Percentiles rank a stretch among this genome's conserved stretches.
phyloP scores from a whole-genome alignment of 768 basidiomycete species.

The Russula foetens region DNA sequence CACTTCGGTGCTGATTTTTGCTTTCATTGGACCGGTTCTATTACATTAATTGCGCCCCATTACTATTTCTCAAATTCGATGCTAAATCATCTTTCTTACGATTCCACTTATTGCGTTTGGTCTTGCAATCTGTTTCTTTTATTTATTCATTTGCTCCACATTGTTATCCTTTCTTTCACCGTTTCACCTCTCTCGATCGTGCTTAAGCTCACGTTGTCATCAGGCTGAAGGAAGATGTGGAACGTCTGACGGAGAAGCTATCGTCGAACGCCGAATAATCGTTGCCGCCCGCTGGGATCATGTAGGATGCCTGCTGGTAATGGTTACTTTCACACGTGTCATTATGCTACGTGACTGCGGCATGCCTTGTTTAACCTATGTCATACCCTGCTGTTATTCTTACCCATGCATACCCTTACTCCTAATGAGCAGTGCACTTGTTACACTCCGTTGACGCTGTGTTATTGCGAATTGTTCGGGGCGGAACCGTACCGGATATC shows the following conservation, averaged over 20 bases:
- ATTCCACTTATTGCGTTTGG: slow-evolving; percentile 18
- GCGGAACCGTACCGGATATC: slow-evolving; percentile 3
- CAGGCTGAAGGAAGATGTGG: slow-evolving; percentile 67
- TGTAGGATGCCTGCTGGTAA: slow-evolving; percentile 6
- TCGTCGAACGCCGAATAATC: slow-evolving; percentile 7
- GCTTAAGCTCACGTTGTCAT: slow-evolving; percentile 13
- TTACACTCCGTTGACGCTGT: background rate
- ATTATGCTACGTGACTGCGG: slow-evolving; percentile 7
- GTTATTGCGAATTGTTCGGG: background rate
- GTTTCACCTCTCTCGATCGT: background rate
- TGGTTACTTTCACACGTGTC: slow-evolving; percentile 8
- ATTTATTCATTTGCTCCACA: background rate
- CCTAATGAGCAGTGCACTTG: slow-evolving; percentile 4
- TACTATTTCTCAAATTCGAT: background rate
- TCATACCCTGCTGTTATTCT: slow-evolving; percentile 20
- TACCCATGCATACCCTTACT: slow-evolving; percentile 15
- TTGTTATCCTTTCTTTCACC: background rate
- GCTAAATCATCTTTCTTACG: background rate
- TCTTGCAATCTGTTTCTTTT: slow-evolving; percentile 12
- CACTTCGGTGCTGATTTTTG: slow-evolving; percentile 18
- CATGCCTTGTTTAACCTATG: slow-evolving; percentile 14
- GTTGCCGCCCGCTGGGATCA: background rate
- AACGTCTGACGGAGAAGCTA: slow-evolving; percentile 35
- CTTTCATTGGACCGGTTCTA: background rate
- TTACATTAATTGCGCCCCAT: background rate